These are phyloP conservation scores for Furcasterigmium furcatum DNA, from an alignment of 2,329 filamentous ascomycete species.

Conservation along the genomic window DNA sequence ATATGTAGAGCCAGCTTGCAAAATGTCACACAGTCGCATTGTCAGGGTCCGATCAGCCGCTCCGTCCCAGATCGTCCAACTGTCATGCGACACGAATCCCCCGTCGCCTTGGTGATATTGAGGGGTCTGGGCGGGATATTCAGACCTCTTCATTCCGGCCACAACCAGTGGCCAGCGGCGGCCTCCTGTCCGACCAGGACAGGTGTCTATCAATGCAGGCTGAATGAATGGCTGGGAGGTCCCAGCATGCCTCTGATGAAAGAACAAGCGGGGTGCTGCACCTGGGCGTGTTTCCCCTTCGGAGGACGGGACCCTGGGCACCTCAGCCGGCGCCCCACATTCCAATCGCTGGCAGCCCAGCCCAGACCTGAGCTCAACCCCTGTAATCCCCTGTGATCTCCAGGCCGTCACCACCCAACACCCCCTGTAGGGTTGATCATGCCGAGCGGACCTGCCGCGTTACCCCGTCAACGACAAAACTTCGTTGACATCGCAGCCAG, in stretches of 20 bases:
- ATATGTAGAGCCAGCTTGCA: too few relatives aligned
- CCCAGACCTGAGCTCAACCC: too few relatives aligned
- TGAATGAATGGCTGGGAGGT: background rate
- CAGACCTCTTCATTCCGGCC: background rate
- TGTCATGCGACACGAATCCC: too few relatives aligned
- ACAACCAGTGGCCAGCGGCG: background rate
- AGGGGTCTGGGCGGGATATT: background rate
- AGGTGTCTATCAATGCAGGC: background rate
- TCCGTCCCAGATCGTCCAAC: too few relatives aligned
- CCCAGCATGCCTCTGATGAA: background rate
- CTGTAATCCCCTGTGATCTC: conserved; percentile 5
- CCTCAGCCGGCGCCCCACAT: background rate
- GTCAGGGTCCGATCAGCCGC: too few relatives aligned
- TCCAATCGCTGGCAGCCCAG: too few relatives aligned
- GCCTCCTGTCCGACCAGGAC: background rate
- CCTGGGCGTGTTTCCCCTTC: background rate
- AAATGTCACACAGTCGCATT: too few relatives aligned
- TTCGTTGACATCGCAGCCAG: conserved; percentile 12
- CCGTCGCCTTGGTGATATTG: background rate
- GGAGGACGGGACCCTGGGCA: too few relatives aligned
- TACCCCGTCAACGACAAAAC: conserved; percentile 13
- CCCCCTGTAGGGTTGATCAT: too few relatives aligned
- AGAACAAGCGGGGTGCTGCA: too few relatives aligned
- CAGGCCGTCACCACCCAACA: conserved; percentile 11
- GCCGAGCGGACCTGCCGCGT: background rate